Percentiles rank a stretch among this genome's conserved stretches.
Conservation (phyloP, 2,329 filamentous ascomycete species). For the Magnaporthiopsis rhizophila region DNA sequence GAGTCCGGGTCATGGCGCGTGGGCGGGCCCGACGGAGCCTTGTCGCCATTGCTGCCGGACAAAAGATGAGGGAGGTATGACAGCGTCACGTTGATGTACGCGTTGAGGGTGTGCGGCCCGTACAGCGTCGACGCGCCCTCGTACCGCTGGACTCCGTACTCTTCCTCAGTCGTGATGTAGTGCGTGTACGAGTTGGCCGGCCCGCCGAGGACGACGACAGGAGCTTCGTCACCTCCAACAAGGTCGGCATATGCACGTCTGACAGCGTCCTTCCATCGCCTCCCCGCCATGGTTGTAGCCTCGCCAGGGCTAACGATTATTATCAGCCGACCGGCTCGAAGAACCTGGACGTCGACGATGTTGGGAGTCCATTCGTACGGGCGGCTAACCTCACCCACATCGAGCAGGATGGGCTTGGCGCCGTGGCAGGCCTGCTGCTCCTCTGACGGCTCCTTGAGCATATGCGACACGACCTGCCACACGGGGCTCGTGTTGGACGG, state of each 20-base stretch:
- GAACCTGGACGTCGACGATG: conserved; percentile 77
- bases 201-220: conserved; percentile 71
- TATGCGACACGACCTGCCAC: conserved; percentile 67
- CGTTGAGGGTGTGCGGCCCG: conserved; percentile 75
- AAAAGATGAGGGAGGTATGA: conserved; percentile 60
- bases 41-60: conserved; percentile 9
- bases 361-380: conserved; percentile 90
- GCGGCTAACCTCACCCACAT: conserved; percentile 69
- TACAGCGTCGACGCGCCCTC: conserved; percentile 87
- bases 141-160: conserved; percentile 73
- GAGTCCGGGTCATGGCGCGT: conserved; percentile 35
- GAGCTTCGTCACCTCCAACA: conserved; percentile 26
- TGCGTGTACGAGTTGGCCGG: conserved; percentile 79
- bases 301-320: conserved; percentile 82
- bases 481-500: conserved; percentile 60
- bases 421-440: conserved; percentile 69
- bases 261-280: conserved; percentile 74
- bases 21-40: conserved; percentile 19
- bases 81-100: conserved; percentile 75
- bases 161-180: conserved; percentile 24
- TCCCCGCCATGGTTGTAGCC: conserved; percentile 85
- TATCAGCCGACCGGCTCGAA: conserved; percentile 77
- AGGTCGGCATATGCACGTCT: conserved; percentile 37
- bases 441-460: conserved; percentile 62
- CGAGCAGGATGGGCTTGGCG: conserved; percentile 77